Percentiles rank a stretch among this genome's conserved stretches.
Evolutionary conservation across 225 moss, liverwort and hornwort genomes (phyloP).

Genomic region (Rhytidiadelphus loreus): DNA sequence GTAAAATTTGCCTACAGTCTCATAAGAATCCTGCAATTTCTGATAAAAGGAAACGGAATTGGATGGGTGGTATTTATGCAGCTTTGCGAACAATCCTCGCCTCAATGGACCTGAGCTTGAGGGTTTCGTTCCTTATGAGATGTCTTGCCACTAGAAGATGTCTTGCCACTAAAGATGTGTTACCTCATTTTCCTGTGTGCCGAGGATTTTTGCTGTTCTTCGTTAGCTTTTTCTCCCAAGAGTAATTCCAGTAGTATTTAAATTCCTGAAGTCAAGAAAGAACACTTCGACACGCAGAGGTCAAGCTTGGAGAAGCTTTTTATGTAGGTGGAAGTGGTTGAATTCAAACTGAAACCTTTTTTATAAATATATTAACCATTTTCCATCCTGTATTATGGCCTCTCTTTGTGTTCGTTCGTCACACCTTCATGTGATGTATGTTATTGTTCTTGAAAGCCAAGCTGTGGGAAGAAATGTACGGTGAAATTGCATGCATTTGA

Average conservation of each 20-base stretch:
- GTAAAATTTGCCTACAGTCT: neutral
- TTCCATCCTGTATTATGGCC: neutral
- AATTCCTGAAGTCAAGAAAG: neutral
- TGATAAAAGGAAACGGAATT: neutral
- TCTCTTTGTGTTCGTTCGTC: neutral
- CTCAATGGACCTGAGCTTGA: conserved; percentile 57
- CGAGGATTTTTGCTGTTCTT: neutral
- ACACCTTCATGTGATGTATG: too few relatives aligned
- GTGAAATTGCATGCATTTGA: neutral
- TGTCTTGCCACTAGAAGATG: conserved; percentile 50
- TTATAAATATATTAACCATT: neutral
- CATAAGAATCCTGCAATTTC: neutral
- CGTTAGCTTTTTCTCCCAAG: neutral
- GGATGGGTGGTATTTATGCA: conserved; percentile 6
- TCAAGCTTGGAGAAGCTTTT: neutral
- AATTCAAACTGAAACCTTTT: neutral
- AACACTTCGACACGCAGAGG: neutral
- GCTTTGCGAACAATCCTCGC: conserved; percentile 49
- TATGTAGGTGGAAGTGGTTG: neutral
- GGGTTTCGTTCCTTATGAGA: conserved; percentile 50
- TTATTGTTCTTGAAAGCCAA: neutral
- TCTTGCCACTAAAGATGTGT: conserved; percentile 18
- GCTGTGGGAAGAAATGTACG: neutral
- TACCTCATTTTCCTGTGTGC: neutral
- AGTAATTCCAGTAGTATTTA: neutral